These are phyloP conservation scores for Styphnolobium japonicum DNA, from an alignment of 306 rosid genomes.

Conservation along the genomic window DNA sequence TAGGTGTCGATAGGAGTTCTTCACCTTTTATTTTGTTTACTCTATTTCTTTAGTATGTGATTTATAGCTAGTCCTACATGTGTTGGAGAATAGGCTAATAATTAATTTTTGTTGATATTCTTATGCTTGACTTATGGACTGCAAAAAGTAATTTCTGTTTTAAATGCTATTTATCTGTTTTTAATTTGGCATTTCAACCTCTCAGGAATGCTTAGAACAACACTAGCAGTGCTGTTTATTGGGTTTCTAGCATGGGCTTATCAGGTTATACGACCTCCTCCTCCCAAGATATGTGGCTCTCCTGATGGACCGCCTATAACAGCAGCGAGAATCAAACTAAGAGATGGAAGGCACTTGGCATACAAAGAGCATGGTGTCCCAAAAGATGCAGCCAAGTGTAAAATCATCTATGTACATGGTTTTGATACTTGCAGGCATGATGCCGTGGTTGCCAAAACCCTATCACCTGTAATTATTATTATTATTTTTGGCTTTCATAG, in stretches of 20 bases:
- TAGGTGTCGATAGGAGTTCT: background rate
- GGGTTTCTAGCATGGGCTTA: constrained; percentile 80
- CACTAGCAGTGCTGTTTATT: constrained; percentile 45
- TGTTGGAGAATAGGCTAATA: background rate
- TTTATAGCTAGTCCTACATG: background rate
- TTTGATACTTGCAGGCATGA: constrained; percentile 70
- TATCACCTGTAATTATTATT: constrained; percentile 55
- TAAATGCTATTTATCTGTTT: background rate
- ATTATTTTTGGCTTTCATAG: background rate
- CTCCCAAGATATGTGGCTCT: constrained; percentile 75
- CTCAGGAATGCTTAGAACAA: constrained; percentile 63
- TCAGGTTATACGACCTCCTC: constrained; percentile 72
- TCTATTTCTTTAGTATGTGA: background rate
- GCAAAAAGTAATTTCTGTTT: background rate
- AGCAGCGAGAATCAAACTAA: constrained; percentile 68
- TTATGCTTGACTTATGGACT: background rate
- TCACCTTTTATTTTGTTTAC: background rate
- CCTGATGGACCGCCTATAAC: constrained; percentile 72
- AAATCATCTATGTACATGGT: constrained; percentile 64
- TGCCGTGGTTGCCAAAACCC: constrained; percentile 31
- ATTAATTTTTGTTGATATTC: background rate
- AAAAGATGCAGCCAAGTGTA: constrained; percentile 62
- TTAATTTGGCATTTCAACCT: constrained; percentile 9
- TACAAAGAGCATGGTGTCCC: constrained; percentile 79
- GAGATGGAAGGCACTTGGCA: constrained; percentile 88